A percentile compares a stretch with the other conserved stretches of the same genome.
Evolutionary conservation across 352 stramenopile genomes (phyloP).

Genomic region (Globisporangium recalcitrans): DNA sequence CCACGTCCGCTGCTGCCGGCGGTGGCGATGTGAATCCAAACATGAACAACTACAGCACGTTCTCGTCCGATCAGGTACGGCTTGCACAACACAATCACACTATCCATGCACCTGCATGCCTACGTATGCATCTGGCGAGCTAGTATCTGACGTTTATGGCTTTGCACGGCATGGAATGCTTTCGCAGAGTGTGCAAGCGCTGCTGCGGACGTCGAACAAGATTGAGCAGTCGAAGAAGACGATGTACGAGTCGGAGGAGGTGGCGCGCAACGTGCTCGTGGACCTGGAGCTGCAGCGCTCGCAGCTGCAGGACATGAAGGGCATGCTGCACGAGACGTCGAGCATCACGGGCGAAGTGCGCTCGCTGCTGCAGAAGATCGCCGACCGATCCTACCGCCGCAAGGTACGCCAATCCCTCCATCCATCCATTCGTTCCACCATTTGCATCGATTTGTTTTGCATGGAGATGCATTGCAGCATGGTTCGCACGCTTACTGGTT

Average conservation of each 20-base stretch:
- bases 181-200: conserved; percentile 47
- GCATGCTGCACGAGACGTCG: conserved; percentile 68
- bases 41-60: conserved; percentile 74
- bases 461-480: not conserved
- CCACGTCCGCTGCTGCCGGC: conserved; percentile 18
- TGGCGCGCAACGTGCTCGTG: conserved; percentile 68
- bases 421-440: not conserved
- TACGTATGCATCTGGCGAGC: too few relatives aligned
- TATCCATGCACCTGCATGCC: not conserved
- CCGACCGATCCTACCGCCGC: conserved; percentile 60
- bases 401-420: conserved; percentile 32
- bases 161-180: not conserved
- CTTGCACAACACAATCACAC: not conserved
- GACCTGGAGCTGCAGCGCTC: conserved; percentile 74
- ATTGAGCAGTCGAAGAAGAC: conserved; percentile 65
- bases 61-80: conserved; percentile 47
- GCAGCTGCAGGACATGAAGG: conserved; percentile 79
- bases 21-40: conserved; percentile 19
- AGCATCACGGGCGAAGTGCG: conserved; percentile 63
- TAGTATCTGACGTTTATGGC: too few relatives aligned
- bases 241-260: conserved; percentile 58
- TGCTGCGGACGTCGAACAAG: conserved; percentile 68
- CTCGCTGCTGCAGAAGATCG: conserved; percentile 63
- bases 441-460: not conserved
- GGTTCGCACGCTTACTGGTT: too few relatives aligned